Conservation (phyloP, 1,284 basidiomycete species). For the Marasmius tenuissimus region DNA sequence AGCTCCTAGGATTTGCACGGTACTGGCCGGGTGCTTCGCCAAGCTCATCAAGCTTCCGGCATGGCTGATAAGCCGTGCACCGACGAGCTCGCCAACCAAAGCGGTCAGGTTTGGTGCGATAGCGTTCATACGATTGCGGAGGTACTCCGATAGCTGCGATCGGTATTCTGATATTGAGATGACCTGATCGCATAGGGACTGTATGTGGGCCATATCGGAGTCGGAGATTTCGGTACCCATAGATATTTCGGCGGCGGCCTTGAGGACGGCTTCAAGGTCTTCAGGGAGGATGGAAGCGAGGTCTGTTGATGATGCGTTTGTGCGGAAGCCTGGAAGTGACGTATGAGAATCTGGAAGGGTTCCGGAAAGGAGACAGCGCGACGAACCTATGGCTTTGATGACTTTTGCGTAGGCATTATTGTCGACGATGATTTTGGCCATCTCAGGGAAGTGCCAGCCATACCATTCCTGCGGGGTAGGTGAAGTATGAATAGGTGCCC, state of each 20-base stretch:
- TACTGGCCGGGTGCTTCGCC: conserved; percentile 97
- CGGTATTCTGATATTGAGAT: conserved; percentile 95
- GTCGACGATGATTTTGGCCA: conserved; percentile 97
- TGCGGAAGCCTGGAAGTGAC: conserved; percentile 76
- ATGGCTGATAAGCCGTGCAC: conserved; percentile 94
- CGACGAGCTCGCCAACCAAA: conserved; percentile 95
- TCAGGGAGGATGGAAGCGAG: conserved; percentile 92
- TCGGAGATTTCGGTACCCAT: conserved; percentile 99
- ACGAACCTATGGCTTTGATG: conserved; percentile 80
- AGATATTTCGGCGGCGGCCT: conserved; percentile 92
- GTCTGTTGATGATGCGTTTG: conserved; percentile 85
- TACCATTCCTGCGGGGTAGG: conserved; percentile 87
- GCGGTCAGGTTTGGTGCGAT: conserved; percentile 97
- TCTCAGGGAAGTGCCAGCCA: conserved; percentile 99
- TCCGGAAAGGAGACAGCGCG: not conserved
- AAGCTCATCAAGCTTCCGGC: conserved; percentile 93
- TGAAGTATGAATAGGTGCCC: conserved; percentile 4
- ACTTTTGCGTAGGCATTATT: conserved; percentile 96
- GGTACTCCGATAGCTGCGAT: conserved; percentile 90
- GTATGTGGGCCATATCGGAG: conserved; percentile 92
- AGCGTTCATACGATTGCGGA: conserved; percentile 95
- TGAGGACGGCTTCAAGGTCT: conserved; percentile 89
- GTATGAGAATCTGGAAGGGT: conserved; percentile 11
- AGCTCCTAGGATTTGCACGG: conserved; percentile 97
- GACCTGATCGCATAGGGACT: conserved; percentile 95